These are phyloP conservation scores for Bruguiera sexangula DNA, from an alignment of 345 rosid genomes.

Conservation along the genomic window DNA sequence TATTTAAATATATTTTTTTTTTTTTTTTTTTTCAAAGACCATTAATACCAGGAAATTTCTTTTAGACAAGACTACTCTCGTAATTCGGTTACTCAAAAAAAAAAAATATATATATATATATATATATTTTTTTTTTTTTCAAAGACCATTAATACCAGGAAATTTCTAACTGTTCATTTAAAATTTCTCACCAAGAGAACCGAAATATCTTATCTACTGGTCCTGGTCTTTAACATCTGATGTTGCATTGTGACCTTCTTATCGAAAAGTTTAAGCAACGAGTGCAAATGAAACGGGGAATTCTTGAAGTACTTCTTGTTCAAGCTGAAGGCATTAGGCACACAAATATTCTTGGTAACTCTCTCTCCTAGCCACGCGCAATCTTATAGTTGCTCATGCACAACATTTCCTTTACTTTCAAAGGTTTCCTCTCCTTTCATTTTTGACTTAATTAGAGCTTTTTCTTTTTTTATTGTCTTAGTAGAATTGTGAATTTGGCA, in stretches of 20 bases:
- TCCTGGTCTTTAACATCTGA: too few species aligned
- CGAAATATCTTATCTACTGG: neutral
- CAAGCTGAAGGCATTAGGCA: slow-evolving; percentile 73
- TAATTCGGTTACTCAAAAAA: too few species aligned
- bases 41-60: too few species aligned
- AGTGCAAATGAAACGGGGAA: slow-evolving; percentile 49
- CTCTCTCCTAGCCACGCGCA: neutral
- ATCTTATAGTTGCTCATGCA: too few species aligned
- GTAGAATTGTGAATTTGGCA: neutral
- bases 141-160: neutral
- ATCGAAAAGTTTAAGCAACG: too few species aligned
- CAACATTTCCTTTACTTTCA: too few species aligned
- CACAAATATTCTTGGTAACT: slow-evolving; percentile 60
- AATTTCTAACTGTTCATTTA: neutral
- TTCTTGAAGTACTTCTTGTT: slow-evolving; percentile 72
- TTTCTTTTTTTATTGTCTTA: neutral
- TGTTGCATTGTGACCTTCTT: too few species aligned
- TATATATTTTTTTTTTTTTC: too few species aligned
- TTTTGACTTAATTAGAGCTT: neutral
- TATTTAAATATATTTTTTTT: too few species aligned
- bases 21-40: too few species aligned
- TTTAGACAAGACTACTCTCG: too few species aligned
- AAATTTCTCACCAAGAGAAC: neutral
- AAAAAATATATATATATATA: too few species aligned
- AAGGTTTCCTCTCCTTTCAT: neutral